These are phyloP conservation scores for Neonothopanus nambi DNA, from an alignment of 1,284 basidiomycete species.

Conservation along the genomic window DNA sequence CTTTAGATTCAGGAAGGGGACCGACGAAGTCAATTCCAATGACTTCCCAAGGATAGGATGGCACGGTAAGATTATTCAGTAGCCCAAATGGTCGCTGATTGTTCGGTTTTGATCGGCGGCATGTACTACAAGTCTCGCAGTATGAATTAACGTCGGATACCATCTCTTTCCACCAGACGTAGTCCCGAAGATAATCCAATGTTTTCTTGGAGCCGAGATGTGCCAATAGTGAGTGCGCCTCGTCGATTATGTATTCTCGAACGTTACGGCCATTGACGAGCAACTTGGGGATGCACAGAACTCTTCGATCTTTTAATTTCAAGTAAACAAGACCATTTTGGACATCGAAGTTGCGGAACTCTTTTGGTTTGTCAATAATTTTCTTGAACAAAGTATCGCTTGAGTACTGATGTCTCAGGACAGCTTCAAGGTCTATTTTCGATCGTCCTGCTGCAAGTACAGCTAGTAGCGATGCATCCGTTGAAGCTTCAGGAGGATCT, in stretches of 20 bases:
- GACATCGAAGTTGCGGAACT: constrained; percentile 20
- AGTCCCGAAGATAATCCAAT: constrained; percentile 22
- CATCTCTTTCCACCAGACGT: constrained; percentile 32
- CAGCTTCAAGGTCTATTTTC: background rate
- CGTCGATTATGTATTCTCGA: constrained; percentile 27
- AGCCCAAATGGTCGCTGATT: constrained; percentile 23
- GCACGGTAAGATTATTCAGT: constrained; percentile 18
- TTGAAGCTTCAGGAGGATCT: background rate
- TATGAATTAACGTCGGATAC: constrained; percentile 23
- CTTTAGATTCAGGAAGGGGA: constrained; percentile 31
- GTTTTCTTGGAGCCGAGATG: constrained; percentile 30
- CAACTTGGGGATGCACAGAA: constrained; percentile 20
- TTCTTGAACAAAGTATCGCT: constrained; percentile 16
- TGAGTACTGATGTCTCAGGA: constrained; percentile 4
- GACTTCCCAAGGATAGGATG: constrained; percentile 30
- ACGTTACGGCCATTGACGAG: constrained; percentile 15
- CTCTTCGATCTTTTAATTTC: constrained; percentile 6
- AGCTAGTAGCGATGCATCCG: background rate
- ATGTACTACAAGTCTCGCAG: constrained; percentile 27
- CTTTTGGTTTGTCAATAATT: constrained; percentile 14
- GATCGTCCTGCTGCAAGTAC: background rate
- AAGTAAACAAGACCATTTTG: constrained; percentile 19
- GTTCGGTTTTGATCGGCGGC: constrained; percentile 22
- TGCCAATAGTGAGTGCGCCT: constrained; percentile 29
- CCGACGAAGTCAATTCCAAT: constrained; percentile 44